Percentiles rank a stretch among this genome's conserved stretches.
These are phyloP conservation scores for Hansenula lynferdii DNA, from an alignment of 1,139 yeast species.

Conservation along the genomic window DNA sequence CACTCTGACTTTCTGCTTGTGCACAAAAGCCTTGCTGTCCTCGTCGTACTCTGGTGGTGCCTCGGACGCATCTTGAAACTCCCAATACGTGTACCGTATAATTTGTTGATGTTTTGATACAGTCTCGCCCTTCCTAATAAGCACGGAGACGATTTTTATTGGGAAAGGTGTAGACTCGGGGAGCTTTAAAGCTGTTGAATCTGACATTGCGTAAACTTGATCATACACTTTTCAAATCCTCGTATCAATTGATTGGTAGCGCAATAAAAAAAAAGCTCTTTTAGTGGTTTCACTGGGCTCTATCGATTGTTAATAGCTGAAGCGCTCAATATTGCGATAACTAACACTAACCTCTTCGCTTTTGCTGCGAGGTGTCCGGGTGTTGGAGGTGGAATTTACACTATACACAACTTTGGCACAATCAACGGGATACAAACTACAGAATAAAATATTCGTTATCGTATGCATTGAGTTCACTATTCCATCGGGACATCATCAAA, in stretches of 20 bases:
- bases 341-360: background rate
- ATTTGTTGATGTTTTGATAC: conserved; percentile 45
- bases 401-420: background rate
- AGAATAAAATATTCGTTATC: background rate
- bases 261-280: too few relatives aligned
- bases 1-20: conserved; percentile 39
- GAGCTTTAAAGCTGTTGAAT: conserved; percentile 27
- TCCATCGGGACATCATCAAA: conserved; percentile 8
- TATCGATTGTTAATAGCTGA: too few relatives aligned
- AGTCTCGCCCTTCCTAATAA: conserved; percentile 36
- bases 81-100: conserved; percentile 54
- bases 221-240: too few relatives aligned
- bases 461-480: too few relatives aligned
- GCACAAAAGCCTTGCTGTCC: conserved; percentile 20
- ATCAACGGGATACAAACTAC: background rate
- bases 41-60: conserved; percentile 36
- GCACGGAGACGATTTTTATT: conserved; percentile 45
- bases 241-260: too few relatives aligned
- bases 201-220: too few relatives aligned
- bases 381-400: background rate
- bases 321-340: too few relatives aligned
- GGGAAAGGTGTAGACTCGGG: conserved; percentile 58
- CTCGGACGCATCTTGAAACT: conserved; percentile 55
- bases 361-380: conserved; percentile 1
- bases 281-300: too few relatives aligned